phyloP scores from a whole-genome alignment of 441 rosid species.

The Populus hybrid region DNA sequence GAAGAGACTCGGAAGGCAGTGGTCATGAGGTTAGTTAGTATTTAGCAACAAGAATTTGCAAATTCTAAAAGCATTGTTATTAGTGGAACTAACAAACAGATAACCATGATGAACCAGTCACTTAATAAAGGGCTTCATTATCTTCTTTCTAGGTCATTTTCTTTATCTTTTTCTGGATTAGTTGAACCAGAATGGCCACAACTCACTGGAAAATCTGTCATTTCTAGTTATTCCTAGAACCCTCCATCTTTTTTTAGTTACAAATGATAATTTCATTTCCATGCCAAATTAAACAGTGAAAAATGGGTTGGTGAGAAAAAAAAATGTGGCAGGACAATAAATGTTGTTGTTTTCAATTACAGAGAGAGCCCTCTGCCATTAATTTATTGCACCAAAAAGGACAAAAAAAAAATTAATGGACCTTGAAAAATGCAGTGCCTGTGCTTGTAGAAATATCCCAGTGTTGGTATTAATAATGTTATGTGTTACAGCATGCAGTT shows the following conservation, averaged over 20 bases:
- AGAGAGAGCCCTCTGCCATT: constrained; percentile 9
- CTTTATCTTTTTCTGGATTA: background rate
- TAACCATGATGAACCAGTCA: background rate
- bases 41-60: constrained; percentile 48
- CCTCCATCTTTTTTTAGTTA: background rate
- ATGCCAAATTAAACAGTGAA: background rate
- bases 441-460: background rate
- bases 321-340: background rate
- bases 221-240: background rate
- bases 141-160: constrained; percentile 1
- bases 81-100: background rate
- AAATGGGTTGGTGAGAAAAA: background rate
- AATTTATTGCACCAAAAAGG: background rate
- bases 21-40: constrained; percentile 76
- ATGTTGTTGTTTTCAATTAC: background rate
- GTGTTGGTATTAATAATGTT: background rate
- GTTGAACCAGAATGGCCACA: background rate
- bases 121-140: background rate
- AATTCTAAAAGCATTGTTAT: constrained; percentile 18
- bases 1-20: constrained; percentile 67
- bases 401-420: background rate
- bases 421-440: background rate
- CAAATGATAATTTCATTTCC: no score
- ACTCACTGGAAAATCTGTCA: background rate
- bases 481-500: constrained; percentile 74